Percentiles rank a stretch among this genome's conserved stretches.
Evolutionary conservation across 768 basidiomycete species (phyloP).

Genomic region (Omphalotus guepiniiformis): DNA sequence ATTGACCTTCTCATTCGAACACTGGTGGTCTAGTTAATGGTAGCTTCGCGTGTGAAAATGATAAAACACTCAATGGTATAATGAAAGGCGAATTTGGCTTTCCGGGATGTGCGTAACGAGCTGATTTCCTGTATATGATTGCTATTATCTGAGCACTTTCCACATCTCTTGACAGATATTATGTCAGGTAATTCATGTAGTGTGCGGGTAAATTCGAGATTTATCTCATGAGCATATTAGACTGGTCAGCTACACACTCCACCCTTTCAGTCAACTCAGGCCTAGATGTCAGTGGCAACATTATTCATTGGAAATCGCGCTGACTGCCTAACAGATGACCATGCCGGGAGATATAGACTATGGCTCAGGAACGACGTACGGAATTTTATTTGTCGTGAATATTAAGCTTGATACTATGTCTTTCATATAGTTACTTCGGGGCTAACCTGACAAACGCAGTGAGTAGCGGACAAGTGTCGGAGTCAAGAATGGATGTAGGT

Average conservation of each 20-base stretch:
- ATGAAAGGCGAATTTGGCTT: slow-evolving; percentile 66
- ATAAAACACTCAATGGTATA: slow-evolving; percentile 53
- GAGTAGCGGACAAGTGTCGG: slow-evolving; percentile 53
- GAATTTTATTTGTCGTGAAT: background rate
- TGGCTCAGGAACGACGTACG: slow-evolving; percentile 19
- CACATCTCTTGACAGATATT: too few species aligned
- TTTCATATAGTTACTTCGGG: slow-evolving; percentile 50
- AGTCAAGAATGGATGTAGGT: slow-evolving; percentile 53
- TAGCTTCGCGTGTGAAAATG: slow-evolving; percentile 62
- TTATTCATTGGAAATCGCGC: background rate
- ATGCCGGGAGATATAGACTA: slow-evolving; percentile 62
- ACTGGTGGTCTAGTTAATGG: slow-evolving; percentile 37
- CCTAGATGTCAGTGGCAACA: slow-evolving; percentile 44
- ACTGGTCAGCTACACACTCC: slow-evolving; percentile 67
- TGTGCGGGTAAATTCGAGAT: background rate
- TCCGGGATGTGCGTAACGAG: slow-evolving; percentile 47
- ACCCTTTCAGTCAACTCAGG: slow-evolving; percentile 54
- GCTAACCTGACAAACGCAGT: slow-evolving; percentile 54
- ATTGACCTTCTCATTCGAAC: slow-evolving; percentile 10
- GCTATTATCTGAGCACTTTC: background rate
- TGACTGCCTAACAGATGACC: slow-evolving; percentile 46
- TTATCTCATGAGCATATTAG: slow-evolving; percentile 20
- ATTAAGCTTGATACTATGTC: background rate
- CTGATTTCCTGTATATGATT: background rate
- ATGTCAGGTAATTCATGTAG: slow-evolving; percentile 44